Base-by-base conservation (phyloP, 164 flowering plant genomes). In the Tetracentron sinense region DNA sequence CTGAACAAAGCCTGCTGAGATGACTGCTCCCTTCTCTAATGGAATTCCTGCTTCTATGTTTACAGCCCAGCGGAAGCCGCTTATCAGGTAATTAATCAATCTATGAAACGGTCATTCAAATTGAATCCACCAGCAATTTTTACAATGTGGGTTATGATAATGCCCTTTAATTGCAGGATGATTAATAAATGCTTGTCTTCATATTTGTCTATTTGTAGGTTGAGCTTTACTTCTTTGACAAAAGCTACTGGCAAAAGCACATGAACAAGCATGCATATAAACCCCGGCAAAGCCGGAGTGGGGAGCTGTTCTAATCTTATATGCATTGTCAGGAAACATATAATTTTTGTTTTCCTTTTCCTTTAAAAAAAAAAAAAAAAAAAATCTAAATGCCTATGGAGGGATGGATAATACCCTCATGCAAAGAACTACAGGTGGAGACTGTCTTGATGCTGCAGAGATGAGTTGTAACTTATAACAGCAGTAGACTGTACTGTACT, bases 151-250 rank as follows among this genome's bases (percentile, higher is more conserved):
- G n/a, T n/a, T n/a, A n/a, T n/a, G n/a, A n/a, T n/a, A n/a, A n/a
- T n/a, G n/a, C n/a, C n/a, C n/a, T n/a, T n/a, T n/a, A n/a, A n/a
- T n/a, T n/a, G n/a, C n/a, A n/a, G n/a, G n/a, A n/a, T n/a, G n/a
- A n/a, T n/a, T n/a, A n/a, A n/a, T n/a, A n/a, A n/a, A n/a, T n/a
- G n/a, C n/a, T n/a, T n/a, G 23, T 44, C 30, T 2, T n/a, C n/a
- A n/a, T 57, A 0, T 33, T 64, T 6, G 7, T 23, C 33, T 42
- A 7, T 68, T 68, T 76, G 77, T 81, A 84, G 92, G 77, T 60
- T 84, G 71, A 87, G 62, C 63, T 78, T 85, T 52, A 81, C 87
- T 33, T 78, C 93, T 46, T 22, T 82, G 56, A 75, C 61, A 1
- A 85, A 80, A 62, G 67, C 82, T 51, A 63, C 75, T 0, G 84